phyloP scores from a whole-genome alignment of 2,329 filamentous ascomycete species.

The Pseudocercospora crystallina region DNA sequence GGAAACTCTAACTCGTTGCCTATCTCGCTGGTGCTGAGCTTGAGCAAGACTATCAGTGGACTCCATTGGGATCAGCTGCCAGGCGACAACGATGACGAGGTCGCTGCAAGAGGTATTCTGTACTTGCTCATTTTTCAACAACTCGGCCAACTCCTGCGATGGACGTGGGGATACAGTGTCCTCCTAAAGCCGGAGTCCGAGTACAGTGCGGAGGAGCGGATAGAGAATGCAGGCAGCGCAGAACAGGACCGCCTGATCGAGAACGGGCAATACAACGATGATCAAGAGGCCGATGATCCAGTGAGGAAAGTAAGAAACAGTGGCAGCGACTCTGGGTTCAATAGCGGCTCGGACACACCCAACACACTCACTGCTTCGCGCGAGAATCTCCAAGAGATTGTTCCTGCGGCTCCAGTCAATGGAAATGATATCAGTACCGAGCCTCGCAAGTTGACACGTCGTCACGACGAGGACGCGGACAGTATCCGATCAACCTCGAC shows the following conservation, averaged over 20 bases:
- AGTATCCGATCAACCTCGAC: constrained; percentile 38
- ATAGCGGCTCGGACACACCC: constrained; percentile 48
- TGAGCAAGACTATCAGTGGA: constrained; percentile 87
- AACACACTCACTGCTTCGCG: constrained; percentile 27
- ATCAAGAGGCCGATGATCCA: constrained; percentile 41
- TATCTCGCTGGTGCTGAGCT: constrained; percentile 90
- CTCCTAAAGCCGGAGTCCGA: constrained; percentile 80
- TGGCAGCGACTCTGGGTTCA: constrained; percentile 45
- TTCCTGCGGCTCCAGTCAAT: constrained; percentile 48
- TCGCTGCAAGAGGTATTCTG: constrained; percentile 87
- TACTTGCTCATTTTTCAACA: constrained; percentile 98
- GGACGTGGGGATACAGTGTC: constrained; percentile 98
- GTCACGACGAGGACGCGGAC: constrained; percentile 12
- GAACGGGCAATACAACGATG: constrained; percentile 57
- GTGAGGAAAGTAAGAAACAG: constrained; percentile 12
- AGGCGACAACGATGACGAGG: constrained; percentile 92
- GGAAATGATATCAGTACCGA: constrained; percentile 46
- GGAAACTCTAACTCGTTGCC: constrained; percentile 98
- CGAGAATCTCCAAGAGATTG: constrained; percentile 15
- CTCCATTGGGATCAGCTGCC: constrained; percentile 91
- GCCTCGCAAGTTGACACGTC: constrained; percentile 39
- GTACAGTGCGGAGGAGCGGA: constrained; percentile 65
- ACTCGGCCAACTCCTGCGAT: constrained; percentile 88
- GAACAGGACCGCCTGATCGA: constrained; percentile 43
- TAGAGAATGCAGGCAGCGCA: constrained; percentile 48